Conservation (phyloP, 2,329 filamentous ascomycete species). For the Verticillium isaacii region DNA sequence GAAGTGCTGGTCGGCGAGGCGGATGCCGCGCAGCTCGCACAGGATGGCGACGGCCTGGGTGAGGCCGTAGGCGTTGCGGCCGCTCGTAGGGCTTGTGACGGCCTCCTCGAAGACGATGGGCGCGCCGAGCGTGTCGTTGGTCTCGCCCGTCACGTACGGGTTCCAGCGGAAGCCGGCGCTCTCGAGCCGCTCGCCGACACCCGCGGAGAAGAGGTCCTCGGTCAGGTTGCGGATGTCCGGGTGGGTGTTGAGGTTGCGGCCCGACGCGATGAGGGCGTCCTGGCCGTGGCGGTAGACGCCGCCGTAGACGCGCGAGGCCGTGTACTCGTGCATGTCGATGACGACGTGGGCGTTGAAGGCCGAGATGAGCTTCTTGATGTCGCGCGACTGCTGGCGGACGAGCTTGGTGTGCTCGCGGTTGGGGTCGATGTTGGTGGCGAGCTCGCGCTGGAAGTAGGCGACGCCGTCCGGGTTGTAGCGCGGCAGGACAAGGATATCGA, state of each 20-base stretch:
- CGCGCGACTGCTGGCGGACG: conserved; percentile 15
- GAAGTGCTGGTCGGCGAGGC: conserved; percentile 21
- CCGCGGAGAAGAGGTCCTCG: conserved; percentile 14
- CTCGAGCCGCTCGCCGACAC: conserved; percentile 17
- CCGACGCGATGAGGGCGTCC: conserved; percentile 19
- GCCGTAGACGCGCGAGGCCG: conserved; percentile 18
- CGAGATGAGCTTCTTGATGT: conserved; percentile 18
- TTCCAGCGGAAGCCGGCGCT: conserved; percentile 17
- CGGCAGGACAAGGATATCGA: conserved; percentile 22
- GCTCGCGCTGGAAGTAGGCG: conserved; percentile 19
- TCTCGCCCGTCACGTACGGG: conserved; percentile 18
- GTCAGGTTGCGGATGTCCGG: conserved; percentile 19
- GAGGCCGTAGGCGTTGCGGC: conserved; percentile 18
- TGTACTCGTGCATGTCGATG: conserved; percentile 17
- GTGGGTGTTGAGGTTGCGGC: conserved; percentile 24
- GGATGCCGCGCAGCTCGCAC: conserved; percentile 20
- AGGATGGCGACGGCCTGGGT: conserved; percentile 20
- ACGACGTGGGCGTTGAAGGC: conserved; percentile 19
- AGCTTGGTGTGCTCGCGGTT: conserved; percentile 23
- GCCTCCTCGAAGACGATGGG: conserved; percentile 19
- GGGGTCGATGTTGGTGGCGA: conserved; percentile 20
- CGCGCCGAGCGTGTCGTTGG: conserved; percentile 6
- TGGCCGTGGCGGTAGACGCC: conserved; percentile 17
- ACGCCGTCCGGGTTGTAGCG: conserved; percentile 24
- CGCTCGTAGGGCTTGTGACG: conserved; percentile 17